Evolutionary conservation across 768 basidiomycete species (phyloP), one percentile per base, ranked within the genome.

Genomic region (Coprinopsis strossmayeri): DNA sequence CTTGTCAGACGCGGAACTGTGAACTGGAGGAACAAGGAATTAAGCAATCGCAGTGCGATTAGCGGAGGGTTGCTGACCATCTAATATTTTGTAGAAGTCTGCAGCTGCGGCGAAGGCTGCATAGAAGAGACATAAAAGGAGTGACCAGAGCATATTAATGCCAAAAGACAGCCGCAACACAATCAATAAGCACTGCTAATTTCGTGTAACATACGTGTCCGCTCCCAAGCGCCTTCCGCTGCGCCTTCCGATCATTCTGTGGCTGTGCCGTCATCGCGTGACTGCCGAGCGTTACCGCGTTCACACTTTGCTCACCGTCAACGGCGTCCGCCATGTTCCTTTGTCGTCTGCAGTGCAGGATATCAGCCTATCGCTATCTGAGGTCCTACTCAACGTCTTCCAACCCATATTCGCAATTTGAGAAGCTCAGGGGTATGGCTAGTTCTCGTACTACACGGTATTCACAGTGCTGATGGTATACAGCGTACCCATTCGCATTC

Each of bases 31-130:
- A 26, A 10, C 25, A n/a, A 21, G 25, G 5, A 34, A 27, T 10
- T 25, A 13, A 18, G 26, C 13, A 18, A 27, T 34, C 37, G 2
- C 41, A 12, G n/a, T 2, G 9, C 9, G 24, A 12, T 21, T 11
- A 23, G 3, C 35, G 9, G 2, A 9, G 52, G 49, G 76, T n/a
- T n/a, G n/a, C 85, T 69, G 63, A 92, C 90, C 67, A 57, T 90
- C 91, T 52, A 95, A 71, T 50, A 79, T 61, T 66, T 90, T 89
- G 66, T 95, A 96, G 40, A 85, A 73, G 68, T 92, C 89, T 3
- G 79, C 75, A 21, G 85, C 90, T 5, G 65, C 60, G 15, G 61
- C 68, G 21, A 75, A 53, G 39, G 67, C 58, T 28, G 64, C 61
- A 26, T 75, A 46, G 17, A 68, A 53, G 5, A 76, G 53, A 46